phyloP scores from a whole-genome alignment of 129 eudicot species.

The Calendula officinalis region DNA sequence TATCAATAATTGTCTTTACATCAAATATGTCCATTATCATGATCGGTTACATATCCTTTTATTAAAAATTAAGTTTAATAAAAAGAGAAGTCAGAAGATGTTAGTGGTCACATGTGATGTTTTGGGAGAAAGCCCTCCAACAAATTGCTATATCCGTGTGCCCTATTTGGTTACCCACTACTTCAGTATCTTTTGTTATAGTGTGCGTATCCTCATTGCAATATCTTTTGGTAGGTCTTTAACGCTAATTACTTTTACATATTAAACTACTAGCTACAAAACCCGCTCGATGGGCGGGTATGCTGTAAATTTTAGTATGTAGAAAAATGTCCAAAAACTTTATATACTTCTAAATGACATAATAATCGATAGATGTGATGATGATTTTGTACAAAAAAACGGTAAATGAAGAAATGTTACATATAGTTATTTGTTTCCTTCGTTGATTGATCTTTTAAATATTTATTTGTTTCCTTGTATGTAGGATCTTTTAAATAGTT shows the following conservation, averaged over 20 bases:
- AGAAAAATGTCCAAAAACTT: too few species aligned
- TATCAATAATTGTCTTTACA: background rate
- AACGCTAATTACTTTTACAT: background rate
- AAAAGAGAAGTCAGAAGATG: background rate
- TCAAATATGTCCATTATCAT: slow-evolving; percentile 6
- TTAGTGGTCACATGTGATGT: slow-evolving; percentile 13
- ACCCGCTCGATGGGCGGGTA: too few species aligned
- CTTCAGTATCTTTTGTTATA: background rate
- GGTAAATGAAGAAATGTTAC: too few species aligned
- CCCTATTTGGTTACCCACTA: background rate
- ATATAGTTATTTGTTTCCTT: too few species aligned
- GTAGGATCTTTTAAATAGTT: too few species aligned
- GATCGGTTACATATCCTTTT: slow-evolving; percentile 8
- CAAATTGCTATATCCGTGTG: background rate
- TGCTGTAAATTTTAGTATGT: too few species aligned
- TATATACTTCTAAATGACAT: too few species aligned
- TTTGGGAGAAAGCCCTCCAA: slow-evolving; percentile 9
- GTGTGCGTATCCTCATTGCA: background rate
- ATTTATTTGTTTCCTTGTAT: too few species aligned
- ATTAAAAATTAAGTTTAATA: background rate
- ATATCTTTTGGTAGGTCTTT: background rate
- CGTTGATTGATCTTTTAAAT: too few species aligned
- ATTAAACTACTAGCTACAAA: background rate
- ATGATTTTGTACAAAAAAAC: too few species aligned
- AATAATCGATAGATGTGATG: too few species aligned